phyloP scores from a whole-genome alignment of 257 asterid genomes.

The Ajuga chamaepitys region DNA sequence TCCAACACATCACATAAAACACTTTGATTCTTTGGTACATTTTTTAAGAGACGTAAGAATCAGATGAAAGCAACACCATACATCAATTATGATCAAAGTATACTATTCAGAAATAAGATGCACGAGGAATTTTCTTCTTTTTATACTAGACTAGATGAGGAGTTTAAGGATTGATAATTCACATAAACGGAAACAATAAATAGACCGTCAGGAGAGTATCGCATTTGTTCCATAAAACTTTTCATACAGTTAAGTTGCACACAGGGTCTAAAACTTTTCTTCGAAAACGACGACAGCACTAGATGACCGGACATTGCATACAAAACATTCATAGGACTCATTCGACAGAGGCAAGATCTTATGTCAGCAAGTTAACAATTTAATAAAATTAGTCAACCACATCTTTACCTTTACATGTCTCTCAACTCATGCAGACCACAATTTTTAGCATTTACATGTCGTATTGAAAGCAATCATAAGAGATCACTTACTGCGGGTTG shows the following conservation, averaged over 20 bases:
- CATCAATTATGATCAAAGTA: not conserved
- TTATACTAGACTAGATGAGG: not conserved
- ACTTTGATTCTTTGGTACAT: no score
- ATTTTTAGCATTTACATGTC: not conserved
- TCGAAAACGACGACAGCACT: not conserved
- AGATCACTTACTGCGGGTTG: conserved; percentile 50
- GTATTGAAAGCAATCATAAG: not conserved
- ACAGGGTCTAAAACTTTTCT: not conserved
- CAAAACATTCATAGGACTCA: not conserved
- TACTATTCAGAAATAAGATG: not conserved
- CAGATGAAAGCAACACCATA: not conserved
- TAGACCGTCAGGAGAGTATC: not conserved
- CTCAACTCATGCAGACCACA: not conserved
- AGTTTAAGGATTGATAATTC: not conserved
- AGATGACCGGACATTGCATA: not conserved
- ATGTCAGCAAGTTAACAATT: not conserved
- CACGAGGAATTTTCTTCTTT: not conserved
- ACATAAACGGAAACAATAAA: not conserved
- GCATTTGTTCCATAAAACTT: not conserved
- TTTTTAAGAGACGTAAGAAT: not conserved
- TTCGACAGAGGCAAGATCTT: not conserved
- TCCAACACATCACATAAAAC: not conserved
- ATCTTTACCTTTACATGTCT: not conserved
- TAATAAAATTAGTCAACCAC: not conserved
- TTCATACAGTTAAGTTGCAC: not conserved